These are phyloP conservation scores for Eucalyptus melliodora DNA, from an alignment of 345 rosid genomes.

Conservation along the genomic window DNA sequence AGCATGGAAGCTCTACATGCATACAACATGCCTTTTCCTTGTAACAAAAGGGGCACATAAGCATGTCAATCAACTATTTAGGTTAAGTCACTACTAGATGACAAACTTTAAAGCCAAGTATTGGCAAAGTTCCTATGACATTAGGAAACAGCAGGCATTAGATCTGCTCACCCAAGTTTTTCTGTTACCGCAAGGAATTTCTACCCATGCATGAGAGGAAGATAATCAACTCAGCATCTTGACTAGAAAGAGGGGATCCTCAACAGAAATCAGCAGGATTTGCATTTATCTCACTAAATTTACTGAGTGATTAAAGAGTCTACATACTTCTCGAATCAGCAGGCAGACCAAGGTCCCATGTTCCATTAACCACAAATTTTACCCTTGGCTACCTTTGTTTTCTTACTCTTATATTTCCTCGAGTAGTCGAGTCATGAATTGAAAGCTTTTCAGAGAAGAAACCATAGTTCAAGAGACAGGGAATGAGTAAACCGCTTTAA, in stretches of 20 bases:
- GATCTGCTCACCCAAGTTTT: neutral
- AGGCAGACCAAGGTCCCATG: neutral
- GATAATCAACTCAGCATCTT: neutral
- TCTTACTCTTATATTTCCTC: neutral
- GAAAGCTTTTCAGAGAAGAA: neutral
- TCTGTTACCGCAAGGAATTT: neutral
- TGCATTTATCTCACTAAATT: neutral
- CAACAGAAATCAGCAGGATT: neutral
- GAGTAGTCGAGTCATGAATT: neutral
- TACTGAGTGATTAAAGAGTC: neutral
- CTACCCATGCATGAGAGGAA: neutral
- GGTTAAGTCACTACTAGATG: neutral
- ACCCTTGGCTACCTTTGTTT: neutral
- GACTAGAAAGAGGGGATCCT: neutral
- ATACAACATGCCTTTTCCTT: neutral
- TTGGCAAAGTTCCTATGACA: neutral
- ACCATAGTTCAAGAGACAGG: neutral
- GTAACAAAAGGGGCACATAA: neutral
- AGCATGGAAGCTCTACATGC: neutral
- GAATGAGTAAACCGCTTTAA: neutral
- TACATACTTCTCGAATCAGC: neutral
- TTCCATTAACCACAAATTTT: neutral
- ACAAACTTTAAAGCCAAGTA: neutral
- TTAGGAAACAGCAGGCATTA: neutral
- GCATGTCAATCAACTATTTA: neutral